Evolutionary conservation across 768 basidiomycete genomes (phyloP).

Genomic region (Ephemerocybe angulata): DNA sequence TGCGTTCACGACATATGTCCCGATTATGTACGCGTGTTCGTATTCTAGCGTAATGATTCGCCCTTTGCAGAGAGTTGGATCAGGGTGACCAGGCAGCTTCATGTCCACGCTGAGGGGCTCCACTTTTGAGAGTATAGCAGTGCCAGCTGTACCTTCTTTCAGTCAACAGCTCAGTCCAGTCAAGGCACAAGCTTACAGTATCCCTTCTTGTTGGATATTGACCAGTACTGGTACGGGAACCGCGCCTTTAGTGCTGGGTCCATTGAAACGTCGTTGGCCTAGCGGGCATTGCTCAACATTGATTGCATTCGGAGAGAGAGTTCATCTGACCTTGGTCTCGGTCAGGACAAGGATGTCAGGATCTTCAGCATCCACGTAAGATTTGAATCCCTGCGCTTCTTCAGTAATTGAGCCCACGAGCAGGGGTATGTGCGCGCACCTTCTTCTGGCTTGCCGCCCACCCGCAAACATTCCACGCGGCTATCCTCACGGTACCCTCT

Average conservation of each 20-base stretch:
- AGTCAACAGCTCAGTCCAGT: neutral
- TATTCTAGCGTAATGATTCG: constrained; percentile 84
- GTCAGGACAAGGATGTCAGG: constrained; percentile 81
- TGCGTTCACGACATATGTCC: constrained; percentile 84
- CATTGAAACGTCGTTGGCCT: constrained; percentile 71
- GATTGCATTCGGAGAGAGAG: neutral
- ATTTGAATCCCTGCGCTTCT: constrained; percentile 64
- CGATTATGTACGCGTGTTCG: constrained; percentile 61
- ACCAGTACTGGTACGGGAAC: constrained; percentile 75
- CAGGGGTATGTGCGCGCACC: constrained; percentile 34
- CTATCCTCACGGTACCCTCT: constrained; percentile 50
- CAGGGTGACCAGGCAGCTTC: constrained; percentile 72
- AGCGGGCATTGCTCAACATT: constrained; percentile 2
- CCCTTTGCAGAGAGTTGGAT: constrained; percentile 62
- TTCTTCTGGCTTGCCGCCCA: constrained; percentile 75
- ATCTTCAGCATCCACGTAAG: constrained; percentile 82
- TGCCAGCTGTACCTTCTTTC: constrained; percentile 53
- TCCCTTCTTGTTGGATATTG: constrained; percentile 72
- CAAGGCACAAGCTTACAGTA: constrained; percentile 54
- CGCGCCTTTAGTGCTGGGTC: constrained; percentile 53
- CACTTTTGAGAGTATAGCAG: constrained; percentile 74
- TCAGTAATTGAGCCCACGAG: too few relatives aligned
- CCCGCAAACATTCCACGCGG: constrained; percentile 80
- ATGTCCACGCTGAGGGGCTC: constrained; percentile 64
- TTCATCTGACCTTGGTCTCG: constrained; percentile 72